Evolutionary conservation across 352 stramenopile species (phyloP), one percentile per base, ranked within the genome.

Genomic region (Pythium dissotocum): DNA sequence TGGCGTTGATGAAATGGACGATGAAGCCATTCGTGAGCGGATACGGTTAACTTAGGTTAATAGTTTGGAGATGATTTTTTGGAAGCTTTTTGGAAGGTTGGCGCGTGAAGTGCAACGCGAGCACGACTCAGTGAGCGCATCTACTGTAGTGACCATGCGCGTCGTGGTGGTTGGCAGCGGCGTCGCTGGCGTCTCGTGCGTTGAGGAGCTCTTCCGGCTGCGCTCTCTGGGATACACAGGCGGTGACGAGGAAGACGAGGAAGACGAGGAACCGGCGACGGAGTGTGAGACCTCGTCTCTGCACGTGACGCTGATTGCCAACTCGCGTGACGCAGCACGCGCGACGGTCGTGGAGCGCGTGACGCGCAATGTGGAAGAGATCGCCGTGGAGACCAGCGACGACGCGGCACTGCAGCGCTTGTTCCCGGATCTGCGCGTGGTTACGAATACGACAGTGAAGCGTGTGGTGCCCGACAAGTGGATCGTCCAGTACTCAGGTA

Each of bases 191-290:
- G 33, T 54, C 12, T 63, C 59, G 28, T 65, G 59, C 30, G 46
- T 58, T 9, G 59, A 65, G 26, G 59, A 65, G 59, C 48, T 65
- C 28, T 65, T 58, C 26, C 59, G 44, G 3, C 59, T 65, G 46
- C 44, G 38, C 30, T 21, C 24, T 0, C 26, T 65, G 5, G 59
- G 59, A 4, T 58, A 65, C 44, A 18, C 4, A 5, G 44, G 44
- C 57, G 32, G 26, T 24, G 32, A 8, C 6, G 14, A 65, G 18
- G 42, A 38, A 12, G 33, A 38, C 10, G 33, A 1, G 8, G 16
- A 16, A 12, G 36, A 44, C 8, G 36, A 44, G 12, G 36, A 38
- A 6, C 9, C 33, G 33, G 5, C 5, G 5, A 38, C 33, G 33
- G 33, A 44, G 6, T 7, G 35, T 48, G 18, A 18, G 32, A 35